Evolutionary conservation across 2,329 filamentous ascomycete genomes (phyloP).

Genomic region (Colletotrichum lini): DNA sequence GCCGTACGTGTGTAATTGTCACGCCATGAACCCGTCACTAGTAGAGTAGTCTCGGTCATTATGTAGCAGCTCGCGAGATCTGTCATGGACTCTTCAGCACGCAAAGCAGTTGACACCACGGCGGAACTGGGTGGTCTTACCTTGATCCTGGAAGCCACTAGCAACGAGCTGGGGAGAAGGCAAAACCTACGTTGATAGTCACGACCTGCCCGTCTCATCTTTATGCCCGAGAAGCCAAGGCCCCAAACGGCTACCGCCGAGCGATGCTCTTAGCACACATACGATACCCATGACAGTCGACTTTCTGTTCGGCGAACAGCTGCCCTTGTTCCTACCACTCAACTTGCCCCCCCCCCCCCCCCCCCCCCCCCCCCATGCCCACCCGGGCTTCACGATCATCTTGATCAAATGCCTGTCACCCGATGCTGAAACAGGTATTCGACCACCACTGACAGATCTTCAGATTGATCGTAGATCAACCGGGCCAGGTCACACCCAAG

Average conservation of each 20-base stretch:
- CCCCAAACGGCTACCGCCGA: conserved; percentile 64
- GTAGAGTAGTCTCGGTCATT: conserved; percentile 68
- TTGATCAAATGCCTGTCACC: conserved; percentile 61
- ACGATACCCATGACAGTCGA: conserved; percentile 64
- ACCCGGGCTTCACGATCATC: conserved; percentile 60
- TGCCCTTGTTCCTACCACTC: conserved; percentile 33
- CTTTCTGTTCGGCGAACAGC: conserved; percentile 64
- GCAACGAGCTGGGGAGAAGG: not conserved
- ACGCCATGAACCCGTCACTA: conserved; percentile 70
- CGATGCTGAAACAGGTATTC: conserved; percentile 61
- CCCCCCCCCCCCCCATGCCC: conserved; percentile 55
- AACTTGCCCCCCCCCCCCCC: conserved; percentile 49
- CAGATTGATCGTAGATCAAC: conserved; percentile 58
- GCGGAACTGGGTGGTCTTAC: conserved; percentile 52
- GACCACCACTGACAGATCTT: conserved; percentile 53
- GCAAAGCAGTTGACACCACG: conserved; percentile 69
- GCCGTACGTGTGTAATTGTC: conserved; percentile 76
- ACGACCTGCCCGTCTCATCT: conserved; percentile 71
- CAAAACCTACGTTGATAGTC: conserved; percentile 67
- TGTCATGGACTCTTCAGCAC: conserved; percentile 72
- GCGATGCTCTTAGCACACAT: conserved; percentile 61
- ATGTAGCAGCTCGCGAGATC: conserved; percentile 73
- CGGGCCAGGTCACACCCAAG: conserved; percentile 56
- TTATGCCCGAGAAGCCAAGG: conserved; percentile 70
- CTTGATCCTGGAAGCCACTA: not conserved